Percentiles rank a stretch among this genome's conserved stretches.
Evolutionary conservation across 192 early-diverging fungal genomes (phyloP).

Genomic region (Bifiguratus adelaidae): DNA sequence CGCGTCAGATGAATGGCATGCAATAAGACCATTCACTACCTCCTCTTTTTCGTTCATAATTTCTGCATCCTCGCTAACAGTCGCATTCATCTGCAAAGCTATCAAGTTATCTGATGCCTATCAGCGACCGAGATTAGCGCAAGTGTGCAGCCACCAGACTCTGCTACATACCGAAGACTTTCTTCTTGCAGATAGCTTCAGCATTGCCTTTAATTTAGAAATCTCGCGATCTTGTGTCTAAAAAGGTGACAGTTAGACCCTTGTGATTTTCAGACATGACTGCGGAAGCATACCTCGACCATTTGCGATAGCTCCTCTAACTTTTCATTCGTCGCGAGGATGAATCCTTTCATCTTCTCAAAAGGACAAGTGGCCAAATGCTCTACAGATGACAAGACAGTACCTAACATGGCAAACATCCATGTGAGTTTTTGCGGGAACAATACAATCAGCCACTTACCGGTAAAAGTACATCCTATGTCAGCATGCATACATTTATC

Average conservation of each 20-base stretch:
- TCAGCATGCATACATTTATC: conserved; percentile 27
- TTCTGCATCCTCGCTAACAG: conserved; percentile 11
- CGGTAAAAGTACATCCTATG: conserved; percentile 41
- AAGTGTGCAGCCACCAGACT: no score
- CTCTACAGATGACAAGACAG: conserved; percentile 15
- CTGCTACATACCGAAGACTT: no score
- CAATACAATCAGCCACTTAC: neutral
- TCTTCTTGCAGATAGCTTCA: neutral
- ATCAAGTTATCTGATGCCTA: neutral
- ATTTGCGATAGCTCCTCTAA: conserved; percentile 23
- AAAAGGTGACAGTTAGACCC: no score
- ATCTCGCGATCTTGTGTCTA: neutral
- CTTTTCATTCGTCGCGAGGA: conserved; percentile 26
- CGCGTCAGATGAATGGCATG: neutral
- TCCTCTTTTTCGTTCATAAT: conserved; percentile 3
- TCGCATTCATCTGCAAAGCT: neutral
- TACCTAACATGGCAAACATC: conserved; percentile 16
- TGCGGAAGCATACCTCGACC: conserved; percentile 11
- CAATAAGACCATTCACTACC: neutral
- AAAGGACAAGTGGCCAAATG: conserved; percentile 41
- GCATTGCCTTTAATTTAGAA: neutral
- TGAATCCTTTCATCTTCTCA: conserved; percentile 34
- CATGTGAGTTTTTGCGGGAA: neutral
- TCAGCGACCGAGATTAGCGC: neutral
- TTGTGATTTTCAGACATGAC: no score